A percentile compares a stretch with the other conserved stretches of the same genome.
These are phyloP conservation scores for Ceratobasidium sp. DNA, from an alignment of 1,284 basidiomycete genomes.

Conservation along the genomic window DNA sequence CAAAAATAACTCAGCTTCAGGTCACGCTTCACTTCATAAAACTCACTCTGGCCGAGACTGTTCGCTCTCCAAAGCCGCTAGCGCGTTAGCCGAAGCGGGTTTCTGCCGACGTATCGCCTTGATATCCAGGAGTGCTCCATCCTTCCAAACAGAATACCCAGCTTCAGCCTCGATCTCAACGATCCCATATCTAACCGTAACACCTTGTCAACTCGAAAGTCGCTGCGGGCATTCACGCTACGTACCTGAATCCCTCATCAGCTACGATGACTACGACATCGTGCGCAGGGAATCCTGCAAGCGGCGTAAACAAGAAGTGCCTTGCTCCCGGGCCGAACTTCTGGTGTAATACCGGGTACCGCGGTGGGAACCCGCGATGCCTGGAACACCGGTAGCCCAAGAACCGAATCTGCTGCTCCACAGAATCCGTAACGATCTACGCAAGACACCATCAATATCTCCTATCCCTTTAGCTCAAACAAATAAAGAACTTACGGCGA, in stretches of 20 bases:
- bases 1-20: background rate
- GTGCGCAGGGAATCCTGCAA: slow-evolving; percentile 73
- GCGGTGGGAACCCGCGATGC: slow-evolving; percentile 8
- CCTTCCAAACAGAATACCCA: slow-evolving; percentile 53
- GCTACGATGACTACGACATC: slow-evolving; percentile 82
- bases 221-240: slow-evolving; percentile 72
- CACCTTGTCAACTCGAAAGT: slow-evolving; percentile 76
- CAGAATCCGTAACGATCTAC: slow-evolving; percentile 40
- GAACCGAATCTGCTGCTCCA: slow-evolving; percentile 47
- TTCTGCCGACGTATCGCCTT: slow-evolving; percentile 26
- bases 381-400: slow-evolving; percentile 47
- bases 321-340: slow-evolving; percentile 71
- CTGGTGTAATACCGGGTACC: slow-evolving; percentile 61
- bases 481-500: slow-evolving; percentile 33
- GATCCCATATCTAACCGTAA: slow-evolving; percentile 54
- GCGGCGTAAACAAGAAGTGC: slow-evolving; percentile 72
- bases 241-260: slow-evolving; percentile 78
- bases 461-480: background rate
- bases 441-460: background rate
- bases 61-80: background rate
- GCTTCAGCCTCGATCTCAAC: slow-evolving; percentile 54
- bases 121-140: slow-evolving; percentile 24
- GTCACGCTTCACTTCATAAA: background rate
- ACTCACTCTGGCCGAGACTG: slow-evolving; percentile 39
- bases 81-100: slow-evolving; percentile 10